A percentile compares a stretch with the other conserved stretches of the same genome.
phyloP scores from a whole-genome alignment of 2,329 filamentous ascomycete genomes.

The Pseudopyrenochaeta lycopersici region DNA sequence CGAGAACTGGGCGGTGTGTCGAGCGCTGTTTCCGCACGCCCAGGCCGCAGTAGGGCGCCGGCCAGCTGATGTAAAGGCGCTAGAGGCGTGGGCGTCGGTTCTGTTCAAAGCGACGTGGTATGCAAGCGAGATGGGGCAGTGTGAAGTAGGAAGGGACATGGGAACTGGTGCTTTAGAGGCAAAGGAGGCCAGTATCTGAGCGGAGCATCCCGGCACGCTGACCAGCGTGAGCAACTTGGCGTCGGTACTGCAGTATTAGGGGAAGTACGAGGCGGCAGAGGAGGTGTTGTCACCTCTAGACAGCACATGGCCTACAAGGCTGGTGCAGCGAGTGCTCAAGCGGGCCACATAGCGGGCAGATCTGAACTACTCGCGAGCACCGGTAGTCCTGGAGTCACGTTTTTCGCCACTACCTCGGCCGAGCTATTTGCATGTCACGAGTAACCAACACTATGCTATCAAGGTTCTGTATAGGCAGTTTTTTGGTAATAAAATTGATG shows the following conservation, averaged over 20 bases:
- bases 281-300: too few relatives aligned
- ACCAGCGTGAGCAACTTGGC: slow-evolving; percentile 3
- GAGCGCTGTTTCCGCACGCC: slow-evolving; percentile 18
- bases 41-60: slow-evolving; percentile 3
- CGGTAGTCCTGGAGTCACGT: too few relatives aligned
- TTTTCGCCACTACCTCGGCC: too few relatives aligned
- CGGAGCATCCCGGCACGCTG: slow-evolving; percentile 6
- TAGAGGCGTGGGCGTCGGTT: slow-evolving; percentile 9
- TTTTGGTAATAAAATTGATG: too few relatives aligned
- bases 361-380: too few relatives aligned
- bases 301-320: too few relatives aligned
- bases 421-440: too few relatives aligned
- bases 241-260: not conserved
- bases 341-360: too few relatives aligned
- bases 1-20: slow-evolving; percentile 17
- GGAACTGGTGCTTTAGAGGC: not conserved
- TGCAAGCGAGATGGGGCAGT: not conserved
- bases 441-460: too few relatives aligned
- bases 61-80: not conserved
- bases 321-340: too few relatives aligned
- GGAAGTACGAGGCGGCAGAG: slow-evolving; percentile 10
- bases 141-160: slow-evolving; percentile 2
- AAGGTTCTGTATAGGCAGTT: too few relatives aligned
- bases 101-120: not conserved
- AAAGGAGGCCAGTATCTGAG: slow-evolving; percentile 1